Conservation (phyloP, 148 eudicot genomes). For the Silene conica region DNA sequence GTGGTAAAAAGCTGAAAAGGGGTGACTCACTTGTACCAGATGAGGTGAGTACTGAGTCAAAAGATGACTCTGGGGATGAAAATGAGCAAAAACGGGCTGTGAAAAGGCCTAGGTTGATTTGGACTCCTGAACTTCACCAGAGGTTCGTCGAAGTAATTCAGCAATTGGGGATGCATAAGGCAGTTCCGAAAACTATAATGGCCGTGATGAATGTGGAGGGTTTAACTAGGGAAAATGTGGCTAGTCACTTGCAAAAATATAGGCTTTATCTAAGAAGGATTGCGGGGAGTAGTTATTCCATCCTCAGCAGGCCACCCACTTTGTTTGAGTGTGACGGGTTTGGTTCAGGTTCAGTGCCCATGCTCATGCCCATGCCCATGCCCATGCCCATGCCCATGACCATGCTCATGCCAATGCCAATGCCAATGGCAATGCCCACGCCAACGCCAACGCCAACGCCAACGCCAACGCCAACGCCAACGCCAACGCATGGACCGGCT, state of each 20-base stretch:
- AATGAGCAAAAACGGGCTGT: conserved; percentile 23
- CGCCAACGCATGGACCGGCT: conserved; percentile 19
- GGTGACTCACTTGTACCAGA: not conserved
- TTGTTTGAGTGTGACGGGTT: conserved; percentile 23
- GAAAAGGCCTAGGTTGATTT: conserved; percentile 37
- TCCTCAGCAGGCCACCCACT: not conserved
- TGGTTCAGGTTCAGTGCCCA: not conserved
- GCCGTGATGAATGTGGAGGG: conserved; percentile 53
- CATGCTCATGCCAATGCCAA: no score
- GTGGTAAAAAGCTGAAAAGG: conserved; percentile 12
- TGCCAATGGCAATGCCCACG: not conserved
- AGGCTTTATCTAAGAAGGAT: conserved; percentile 41
- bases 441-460: not conserved
- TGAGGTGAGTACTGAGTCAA: conserved; percentile 27
- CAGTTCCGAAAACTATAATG: conserved; percentile 48
- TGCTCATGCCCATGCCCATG: not conserved
- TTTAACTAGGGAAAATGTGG: conserved; percentile 47
- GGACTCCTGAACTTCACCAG: conserved; percentile 46
- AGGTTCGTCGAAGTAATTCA: conserved; percentile 43
- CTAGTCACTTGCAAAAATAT: conserved; percentile 51
- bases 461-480: conserved; percentile 24
- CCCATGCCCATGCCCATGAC: not conserved
- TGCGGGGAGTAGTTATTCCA: conserved; percentile 21
- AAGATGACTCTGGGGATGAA: conserved; percentile 26
- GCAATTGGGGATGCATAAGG: conserved; percentile 40